Conservation (phyloP, 1,284 basidiomycete species). For the Leccinum holopus region DNA sequence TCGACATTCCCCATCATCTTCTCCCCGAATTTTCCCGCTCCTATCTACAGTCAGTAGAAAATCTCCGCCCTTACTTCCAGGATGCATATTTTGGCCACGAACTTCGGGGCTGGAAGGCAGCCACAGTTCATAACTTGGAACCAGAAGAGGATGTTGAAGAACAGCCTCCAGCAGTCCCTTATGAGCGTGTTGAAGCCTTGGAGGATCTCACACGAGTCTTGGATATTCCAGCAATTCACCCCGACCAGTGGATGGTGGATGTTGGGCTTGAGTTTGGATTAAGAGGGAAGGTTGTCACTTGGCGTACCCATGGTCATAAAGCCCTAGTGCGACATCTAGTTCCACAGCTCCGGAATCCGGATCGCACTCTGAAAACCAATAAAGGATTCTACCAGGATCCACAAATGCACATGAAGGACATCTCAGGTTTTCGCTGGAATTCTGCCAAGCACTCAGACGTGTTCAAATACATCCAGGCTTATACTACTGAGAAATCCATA, state of each 20-base stretch:
- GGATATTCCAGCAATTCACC: neutral
- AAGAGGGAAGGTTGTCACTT: neutral
- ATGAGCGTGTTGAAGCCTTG: neutral
- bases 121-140: slow-evolving; percentile 7
- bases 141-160: neutral
- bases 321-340: neutral
- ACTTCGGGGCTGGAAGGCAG: slow-evolving; percentile 11
- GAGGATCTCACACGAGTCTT: slow-evolving; percentile 1
- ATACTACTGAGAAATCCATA: slow-evolving; percentile 15
- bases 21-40: neutral
- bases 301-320: neutral
- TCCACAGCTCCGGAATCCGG: neutral
- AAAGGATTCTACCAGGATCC: neutral
- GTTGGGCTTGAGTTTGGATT: neutral
- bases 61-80: neutral
- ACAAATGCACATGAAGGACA: slow-evolving; percentile 14
- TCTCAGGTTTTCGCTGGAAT: slow-evolving; percentile 8
- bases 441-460: neutral
- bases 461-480: slow-evolving; percentile 14
- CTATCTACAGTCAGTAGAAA: neutral
- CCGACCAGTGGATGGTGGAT: slow-evolving; percentile 1
- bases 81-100: slow-evolving; percentile 20
- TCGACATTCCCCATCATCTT: slow-evolving; percentile 2
- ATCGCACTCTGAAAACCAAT: neutral
- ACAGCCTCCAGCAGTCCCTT: neutral